These are phyloP conservation scores for Sextonia rubra DNA, from an alignment of 164 flowering plant genomes.

Conservation along the genomic window DNA sequence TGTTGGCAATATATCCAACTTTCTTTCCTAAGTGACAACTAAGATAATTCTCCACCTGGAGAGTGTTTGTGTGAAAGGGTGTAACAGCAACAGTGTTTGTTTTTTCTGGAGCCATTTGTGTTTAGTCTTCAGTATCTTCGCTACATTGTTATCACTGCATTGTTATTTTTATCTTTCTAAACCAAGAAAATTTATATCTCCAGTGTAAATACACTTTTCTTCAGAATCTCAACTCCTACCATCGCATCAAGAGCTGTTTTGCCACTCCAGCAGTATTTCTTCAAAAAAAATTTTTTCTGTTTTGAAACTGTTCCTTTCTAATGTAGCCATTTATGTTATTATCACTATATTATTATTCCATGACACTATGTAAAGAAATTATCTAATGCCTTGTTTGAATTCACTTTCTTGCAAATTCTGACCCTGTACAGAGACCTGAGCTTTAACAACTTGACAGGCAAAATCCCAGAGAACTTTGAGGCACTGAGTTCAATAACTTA, in stretches of 20 bases:
- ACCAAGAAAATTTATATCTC: too few relatives aligned
- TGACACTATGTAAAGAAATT: not conserved
- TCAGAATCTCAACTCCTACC: not conserved
- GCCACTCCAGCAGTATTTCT: not conserved
- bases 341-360: not conserved
- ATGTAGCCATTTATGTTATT: not conserved
- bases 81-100: too few relatives aligned
- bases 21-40: too few relatives aligned
- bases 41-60: too few relatives aligned
- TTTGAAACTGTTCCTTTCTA: not conserved
- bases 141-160: too few relatives aligned
- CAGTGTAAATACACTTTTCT: too few relatives aligned
- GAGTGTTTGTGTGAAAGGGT: too few relatives aligned
- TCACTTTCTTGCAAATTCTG: not conserved
- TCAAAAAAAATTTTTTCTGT: not conserved
- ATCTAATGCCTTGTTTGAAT: too few relatives aligned
- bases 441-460: conserved; percentile 57
- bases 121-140: too few relatives aligned
- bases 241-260: not conserved
- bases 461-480: conserved; percentile 33
- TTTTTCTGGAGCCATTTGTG: too few relatives aligned
- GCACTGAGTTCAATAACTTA: conserved; percentile 6
- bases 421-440: conserved; percentile 48
- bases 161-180: too few relatives aligned
- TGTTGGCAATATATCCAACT: too few relatives aligned